phyloP scores from a whole-genome alignment of 1,139 yeast genomes.

The Lodderomyces theae region DNA sequence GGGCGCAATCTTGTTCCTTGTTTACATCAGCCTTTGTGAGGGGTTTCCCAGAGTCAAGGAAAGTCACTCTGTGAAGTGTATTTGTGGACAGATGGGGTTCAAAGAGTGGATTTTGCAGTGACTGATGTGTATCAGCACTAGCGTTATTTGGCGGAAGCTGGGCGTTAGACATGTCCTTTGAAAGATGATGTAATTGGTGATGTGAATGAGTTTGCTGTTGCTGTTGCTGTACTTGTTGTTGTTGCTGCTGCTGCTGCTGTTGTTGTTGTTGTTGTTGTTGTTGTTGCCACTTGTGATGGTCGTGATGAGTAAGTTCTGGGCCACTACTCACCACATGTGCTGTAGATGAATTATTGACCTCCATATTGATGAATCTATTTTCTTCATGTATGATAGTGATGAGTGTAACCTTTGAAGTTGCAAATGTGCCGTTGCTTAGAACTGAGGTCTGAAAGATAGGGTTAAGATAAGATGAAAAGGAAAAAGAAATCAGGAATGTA shows the following conservation, averaged over 20 bases:
- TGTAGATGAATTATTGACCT: conserved; percentile 7
- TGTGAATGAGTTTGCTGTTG: too few relatives aligned
- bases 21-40: not conserved
- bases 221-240: too few relatives aligned
- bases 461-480: too few relatives aligned
- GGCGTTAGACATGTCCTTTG: not conserved
- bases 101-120: not conserved
- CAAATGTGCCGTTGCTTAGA: not conserved
- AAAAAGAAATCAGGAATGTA: not conserved
- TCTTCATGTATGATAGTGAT: conserved; percentile 4
- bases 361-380: conserved; percentile 4
- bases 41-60: not conserved
- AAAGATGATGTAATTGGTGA: too few relatives aligned
- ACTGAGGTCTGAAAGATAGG: too few relatives aligned
- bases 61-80: not conserved
- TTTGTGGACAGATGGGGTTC: not conserved
- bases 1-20: not conserved
- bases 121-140: too few relatives aligned
- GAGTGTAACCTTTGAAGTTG: not conserved
- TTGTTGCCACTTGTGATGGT: conserved; percentile 1
- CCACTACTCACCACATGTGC: conserved; percentile 5
- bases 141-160: not conserved
- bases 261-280: not conserved
- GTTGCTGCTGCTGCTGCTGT: not conserved
- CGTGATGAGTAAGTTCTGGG: conserved; percentile 3